Evolutionary conservation across 2,329 filamentous ascomycete genomes (phyloP), one percentile per base, ranked within the genome.

Genomic region (Geosmithia flava): DNA sequence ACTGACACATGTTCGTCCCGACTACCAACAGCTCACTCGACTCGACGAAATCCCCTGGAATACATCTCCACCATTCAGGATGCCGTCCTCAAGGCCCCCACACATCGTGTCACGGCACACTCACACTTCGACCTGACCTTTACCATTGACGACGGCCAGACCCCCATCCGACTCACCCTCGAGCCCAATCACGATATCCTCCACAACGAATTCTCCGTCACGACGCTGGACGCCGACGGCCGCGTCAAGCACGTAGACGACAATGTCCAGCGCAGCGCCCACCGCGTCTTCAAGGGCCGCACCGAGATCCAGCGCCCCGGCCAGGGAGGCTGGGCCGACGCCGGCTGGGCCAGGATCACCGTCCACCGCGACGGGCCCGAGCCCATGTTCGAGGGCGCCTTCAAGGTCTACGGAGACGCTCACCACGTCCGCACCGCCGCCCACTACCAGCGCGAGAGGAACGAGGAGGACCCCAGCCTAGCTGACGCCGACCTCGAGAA

Each of bases 101-200:
- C 84, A 44, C 80, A 87, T 61, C 81, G 84, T 50, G 79, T 95
- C 44, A 83, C 93, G 60, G 82, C 89, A 45, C 71, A 85, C 49
- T 91, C 89, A 15, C 71, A 80, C 20, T 98, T 98, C 64, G 87
- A 95, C 58, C 70, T 98, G 52, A 82, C 79, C 29, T 96, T 98
- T 62, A 72, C 79, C 49, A 69, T 95, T 37, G 80, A 85, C 58
- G 70, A 78, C 51, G 73, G 76, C 47, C 69, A 75, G 51, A 76
- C 89, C 53, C 77, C 80, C 55, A 72, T 97, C 58, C 87, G 88
- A 54, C 75, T 98, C 47, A 76, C 78, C 48, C 75, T 98, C 45
- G 82, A 93, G 61, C 93, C 93, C 3, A 97, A 97, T 62, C 80
- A 95, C 68, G 87, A 97, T 65, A 81, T 97, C 50, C 72, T 98